Base-by-base conservation (phyloP, 768 basidiomycete species). In the Mycena filopes region DNA sequence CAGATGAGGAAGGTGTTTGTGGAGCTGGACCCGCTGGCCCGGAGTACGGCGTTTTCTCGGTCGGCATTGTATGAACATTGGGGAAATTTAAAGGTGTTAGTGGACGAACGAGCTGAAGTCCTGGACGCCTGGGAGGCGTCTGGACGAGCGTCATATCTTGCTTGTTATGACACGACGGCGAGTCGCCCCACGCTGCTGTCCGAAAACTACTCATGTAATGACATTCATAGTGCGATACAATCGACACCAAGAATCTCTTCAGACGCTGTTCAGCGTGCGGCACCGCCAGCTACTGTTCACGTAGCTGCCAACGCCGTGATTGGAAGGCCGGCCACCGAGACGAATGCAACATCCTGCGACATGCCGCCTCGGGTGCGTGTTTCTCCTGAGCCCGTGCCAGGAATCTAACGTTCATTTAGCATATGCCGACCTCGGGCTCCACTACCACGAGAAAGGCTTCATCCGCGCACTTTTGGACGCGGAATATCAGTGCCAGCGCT, bases 381-480 rank as follows among this genome's bases (percentile, higher is more conserved):
- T 42, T 50, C 58, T 15, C 42, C 41, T 60, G 26, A 28, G 50
- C 28, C 28, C n/a, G 3, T 38, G 51, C 28, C 31, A 2, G 4
- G 33, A 33, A 33, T 41, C 58, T 51, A 38, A 60, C 23, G 48
- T 41, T 41, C 26, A 40, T 38, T 49, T 28, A 58, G 57, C 57
- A 29, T 58, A 38, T 36, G 46, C 57, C 20, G 23, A 38, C 18
- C 28, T 60, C 49, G 58, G 58, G 41, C 57, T 58, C 57, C 57
- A 36, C 38, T 49, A 58, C 28, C 48, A 48, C 40, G 58, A 51
- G 23, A 49, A 28, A 43, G 42, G 26, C n/a, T 60, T 60, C 58
- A 50, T 60, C 38, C 58, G 58, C 20, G 58, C 41, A 40, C 58
- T 60, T n/a, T n/a, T 60, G 49, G 48, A 60, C 49, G 41, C 49